Conservation (phyloP, 495 filamentous ascomycete genomes). For the Neurospora cerealis region DNA sequence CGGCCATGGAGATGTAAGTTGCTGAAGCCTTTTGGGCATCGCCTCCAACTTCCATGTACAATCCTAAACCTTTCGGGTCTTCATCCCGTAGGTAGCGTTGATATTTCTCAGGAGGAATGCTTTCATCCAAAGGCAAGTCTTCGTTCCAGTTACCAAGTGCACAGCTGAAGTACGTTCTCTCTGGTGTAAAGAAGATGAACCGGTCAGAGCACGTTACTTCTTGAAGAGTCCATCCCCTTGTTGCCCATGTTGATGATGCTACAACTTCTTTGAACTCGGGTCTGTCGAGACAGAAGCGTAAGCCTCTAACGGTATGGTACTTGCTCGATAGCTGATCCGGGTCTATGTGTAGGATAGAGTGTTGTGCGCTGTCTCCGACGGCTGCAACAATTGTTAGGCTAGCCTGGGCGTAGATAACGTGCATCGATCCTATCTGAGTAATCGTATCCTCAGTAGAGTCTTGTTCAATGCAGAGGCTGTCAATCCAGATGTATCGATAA, state of each 20-base stretch:
- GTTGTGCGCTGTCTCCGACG: background rate
- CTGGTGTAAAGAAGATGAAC: background rate
- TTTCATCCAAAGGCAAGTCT: background rate
- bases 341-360: background rate
- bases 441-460: background rate
- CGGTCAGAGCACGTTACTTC: background rate
- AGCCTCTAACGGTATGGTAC: background rate
- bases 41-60: background rate
- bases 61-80: background rate
- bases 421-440: background rate
- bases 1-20: background rate
- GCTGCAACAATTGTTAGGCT: background rate
- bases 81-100: background rate
- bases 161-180: background rate
- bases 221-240: background rate
- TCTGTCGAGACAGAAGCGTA: background rate
- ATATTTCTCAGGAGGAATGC: background rate
- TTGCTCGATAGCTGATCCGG: background rate
- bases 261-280: background rate
- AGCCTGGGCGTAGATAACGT: background rate
- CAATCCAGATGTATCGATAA: conserved; percentile 21
- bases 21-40: background rate
- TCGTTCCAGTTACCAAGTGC: background rate
- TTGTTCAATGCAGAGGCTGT: conserved; percentile 19
- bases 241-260: background rate